These are phyloP conservation scores for Myxozyma neotropica DNA, from an alignment of 805 yeast species.

Conservation along the genomic window DNA sequence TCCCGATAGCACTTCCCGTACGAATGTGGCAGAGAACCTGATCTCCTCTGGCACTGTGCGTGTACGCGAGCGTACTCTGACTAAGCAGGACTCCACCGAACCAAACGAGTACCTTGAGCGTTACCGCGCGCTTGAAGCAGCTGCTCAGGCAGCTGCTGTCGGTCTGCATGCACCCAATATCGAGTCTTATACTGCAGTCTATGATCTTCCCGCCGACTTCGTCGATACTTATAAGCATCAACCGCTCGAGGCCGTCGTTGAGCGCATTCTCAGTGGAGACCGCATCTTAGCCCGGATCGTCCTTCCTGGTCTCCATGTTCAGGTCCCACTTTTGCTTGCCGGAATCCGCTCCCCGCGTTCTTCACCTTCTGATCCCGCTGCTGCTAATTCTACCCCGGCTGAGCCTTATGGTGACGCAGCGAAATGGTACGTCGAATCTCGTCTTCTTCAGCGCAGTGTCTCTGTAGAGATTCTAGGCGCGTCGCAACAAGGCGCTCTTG, in stretches of 20 bases:
- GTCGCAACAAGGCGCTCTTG: conserved; percentile 53
- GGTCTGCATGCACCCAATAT: conserved; percentile 57
- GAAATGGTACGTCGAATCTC: conserved; percentile 60
- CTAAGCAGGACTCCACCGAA: conserved; percentile 10
- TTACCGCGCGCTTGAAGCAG: conserved; percentile 48
- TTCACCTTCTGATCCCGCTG: conserved; percentile 48
- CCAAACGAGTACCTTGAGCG: conserved; percentile 18
- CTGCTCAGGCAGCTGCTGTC: conserved; percentile 53
- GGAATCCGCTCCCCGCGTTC: conserved; percentile 77
- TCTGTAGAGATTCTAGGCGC: conserved; percentile 62
- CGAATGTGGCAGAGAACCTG: conserved; percentile 59
- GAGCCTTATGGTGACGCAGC: conserved; percentile 72
- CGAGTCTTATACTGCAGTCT: conserved; percentile 20
- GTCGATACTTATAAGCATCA: conserved; percentile 45
- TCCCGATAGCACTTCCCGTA: conserved; percentile 42
- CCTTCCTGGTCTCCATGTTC: conserved; percentile 56
- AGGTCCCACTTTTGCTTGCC: conserved; percentile 65
- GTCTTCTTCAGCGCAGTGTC: conserved; percentile 64
- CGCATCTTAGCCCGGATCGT: conserved; percentile 64
- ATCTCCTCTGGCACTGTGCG: conserved; percentile 63
- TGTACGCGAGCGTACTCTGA: conserved; percentile 49
- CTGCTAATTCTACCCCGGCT: conserved; percentile 39
- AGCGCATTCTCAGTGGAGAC: conserved; percentile 78
- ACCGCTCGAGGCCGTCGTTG: conserved; percentile 65
- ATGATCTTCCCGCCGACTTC: conserved; percentile 43